Conservation (phyloP, 345 rosid genomes). For the Diplotaxis tenuifolia region DNA sequence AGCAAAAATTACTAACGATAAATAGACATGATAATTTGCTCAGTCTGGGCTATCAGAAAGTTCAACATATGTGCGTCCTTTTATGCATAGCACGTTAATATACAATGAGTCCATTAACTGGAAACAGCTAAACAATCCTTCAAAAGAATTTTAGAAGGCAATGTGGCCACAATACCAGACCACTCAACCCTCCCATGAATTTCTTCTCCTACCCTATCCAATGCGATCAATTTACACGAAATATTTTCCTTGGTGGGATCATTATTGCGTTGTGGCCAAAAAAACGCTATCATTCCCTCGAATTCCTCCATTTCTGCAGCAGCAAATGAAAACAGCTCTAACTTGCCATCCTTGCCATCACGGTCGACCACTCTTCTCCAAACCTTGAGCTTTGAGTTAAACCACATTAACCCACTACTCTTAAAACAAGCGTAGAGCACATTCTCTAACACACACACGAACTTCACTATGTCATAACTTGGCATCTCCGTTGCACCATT, state of each 20-base stretch:
- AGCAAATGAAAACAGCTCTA: neutral
- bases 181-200: too few relatives aligned
- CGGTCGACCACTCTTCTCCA: constrained; percentile 3
- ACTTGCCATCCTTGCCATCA: neutral
- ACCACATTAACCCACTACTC: neutral
- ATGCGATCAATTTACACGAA: neutral
- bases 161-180: too few relatives aligned
- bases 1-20: too few relatives aligned
- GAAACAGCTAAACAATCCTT: too few relatives aligned
- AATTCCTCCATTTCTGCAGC: neutral
- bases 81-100: too few relatives aligned
- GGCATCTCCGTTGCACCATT: too few relatives aligned
- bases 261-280: neutral
- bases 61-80: too few relatives aligned
- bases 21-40: too few relatives aligned
- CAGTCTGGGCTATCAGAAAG: too few relatives aligned
- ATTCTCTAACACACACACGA: neutral
- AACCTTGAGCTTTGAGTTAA: neutral
- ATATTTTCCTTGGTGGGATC: neutral
- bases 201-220: neutral
- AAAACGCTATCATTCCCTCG: neutral
- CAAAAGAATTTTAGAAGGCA: too few relatives aligned
- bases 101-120: too few relatives aligned
- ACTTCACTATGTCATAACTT: neutral
- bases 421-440: neutral